Evolutionary conservation across 2,329 filamentous ascomycete genomes (phyloP).

Genomic region (Ceratocystis colombiana): DNA sequence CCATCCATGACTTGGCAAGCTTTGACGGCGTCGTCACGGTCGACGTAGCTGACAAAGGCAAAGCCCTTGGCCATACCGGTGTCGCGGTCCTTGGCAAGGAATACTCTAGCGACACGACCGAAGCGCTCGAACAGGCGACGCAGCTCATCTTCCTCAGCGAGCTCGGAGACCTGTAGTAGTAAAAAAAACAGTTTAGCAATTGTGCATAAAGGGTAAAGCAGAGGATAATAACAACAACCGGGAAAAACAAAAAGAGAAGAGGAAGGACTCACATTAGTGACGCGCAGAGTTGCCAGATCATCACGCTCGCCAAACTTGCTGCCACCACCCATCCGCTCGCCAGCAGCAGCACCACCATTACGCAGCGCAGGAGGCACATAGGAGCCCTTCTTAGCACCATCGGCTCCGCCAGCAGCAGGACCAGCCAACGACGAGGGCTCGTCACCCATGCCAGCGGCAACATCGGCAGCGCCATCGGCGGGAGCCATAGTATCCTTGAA

Average conservation of each 20-base stretch:
- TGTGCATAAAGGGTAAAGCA: neutral
- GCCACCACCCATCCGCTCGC: conserved; percentile 63
- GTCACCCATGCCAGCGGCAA: conserved; percentile 46
- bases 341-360: conserved; percentile 52
- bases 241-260: conserved; percentile 2
- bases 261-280: conserved; percentile 76
- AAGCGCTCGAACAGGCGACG: conserved; percentile 98
- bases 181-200: neutral
- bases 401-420: conserved; percentile 43
- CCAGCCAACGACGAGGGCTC: conserved; percentile 32
- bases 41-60: conserved; percentile 94
- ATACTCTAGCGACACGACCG: conserved; percentile 91
- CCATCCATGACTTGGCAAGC: conserved; percentile 98
- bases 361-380: conserved; percentile 93
- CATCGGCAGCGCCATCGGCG: conserved; percentile 50
- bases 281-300: conserved; percentile 88
- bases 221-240: neutral
- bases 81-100: conserved; percentile 94
- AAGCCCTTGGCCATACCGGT: conserved; percentile 96
- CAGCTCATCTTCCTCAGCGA: conserved; percentile 91
- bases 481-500: conserved; percentile 99
- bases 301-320: conserved; percentile 90
- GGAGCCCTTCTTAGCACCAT: conserved; percentile 60
- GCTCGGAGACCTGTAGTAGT: conserved; percentile 67
- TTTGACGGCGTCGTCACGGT: conserved; percentile 78